phyloP scores from a whole-genome alignment of 768 basidiomycete species.

The Collybia nuda region DNA sequence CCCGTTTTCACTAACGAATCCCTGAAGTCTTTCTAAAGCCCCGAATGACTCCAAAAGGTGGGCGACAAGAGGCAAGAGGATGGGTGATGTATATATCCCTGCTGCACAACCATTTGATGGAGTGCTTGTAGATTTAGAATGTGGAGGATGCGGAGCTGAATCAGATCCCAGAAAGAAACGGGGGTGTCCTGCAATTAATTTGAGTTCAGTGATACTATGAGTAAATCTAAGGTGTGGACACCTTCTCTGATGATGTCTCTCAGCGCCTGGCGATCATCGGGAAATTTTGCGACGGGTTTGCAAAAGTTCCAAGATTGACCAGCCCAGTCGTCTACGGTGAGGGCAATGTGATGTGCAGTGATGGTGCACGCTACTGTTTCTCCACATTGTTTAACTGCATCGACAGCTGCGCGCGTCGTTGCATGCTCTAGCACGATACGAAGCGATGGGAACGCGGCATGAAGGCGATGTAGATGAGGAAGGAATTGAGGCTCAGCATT shows the following conservation, averaged over 20 bases:
- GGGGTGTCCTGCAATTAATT: constrained; percentile 63
- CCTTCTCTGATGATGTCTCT: constrained; percentile 76
- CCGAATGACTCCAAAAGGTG: constrained; percentile 86
- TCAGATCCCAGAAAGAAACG: constrained; percentile 98
- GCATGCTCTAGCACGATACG: constrained; percentile 98
- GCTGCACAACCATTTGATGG: constrained; percentile 83
- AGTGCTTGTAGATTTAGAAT: constrained; percentile 66
- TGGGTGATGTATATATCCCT: constrained; percentile 93
- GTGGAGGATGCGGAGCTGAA: constrained; percentile 86
- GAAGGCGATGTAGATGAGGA: constrained; percentile 81
- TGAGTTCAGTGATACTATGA: constrained; percentile 1
- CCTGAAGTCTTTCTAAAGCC: constrained; percentile 78
- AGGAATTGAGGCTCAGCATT: constrained; percentile 93
- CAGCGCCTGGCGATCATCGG: constrained; percentile 85
- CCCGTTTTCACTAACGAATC: constrained; percentile 79
- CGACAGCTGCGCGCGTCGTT: constrained; percentile 88
- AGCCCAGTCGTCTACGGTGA: constrained; percentile 97
- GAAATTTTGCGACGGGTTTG: constrained; percentile 97
- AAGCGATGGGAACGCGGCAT: constrained; percentile 80
- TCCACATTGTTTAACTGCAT: constrained; percentile 76
- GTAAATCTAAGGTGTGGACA: constrained; percentile 20
- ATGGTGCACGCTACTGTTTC: constrained; percentile 93
- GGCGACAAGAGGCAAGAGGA: constrained; percentile 87
- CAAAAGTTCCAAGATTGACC: constrained; percentile 95
- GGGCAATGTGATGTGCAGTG: constrained; percentile 91